Evolutionary conservation across 306 rosid species (phyloP).

Genomic region (Quercus robur): DNA sequence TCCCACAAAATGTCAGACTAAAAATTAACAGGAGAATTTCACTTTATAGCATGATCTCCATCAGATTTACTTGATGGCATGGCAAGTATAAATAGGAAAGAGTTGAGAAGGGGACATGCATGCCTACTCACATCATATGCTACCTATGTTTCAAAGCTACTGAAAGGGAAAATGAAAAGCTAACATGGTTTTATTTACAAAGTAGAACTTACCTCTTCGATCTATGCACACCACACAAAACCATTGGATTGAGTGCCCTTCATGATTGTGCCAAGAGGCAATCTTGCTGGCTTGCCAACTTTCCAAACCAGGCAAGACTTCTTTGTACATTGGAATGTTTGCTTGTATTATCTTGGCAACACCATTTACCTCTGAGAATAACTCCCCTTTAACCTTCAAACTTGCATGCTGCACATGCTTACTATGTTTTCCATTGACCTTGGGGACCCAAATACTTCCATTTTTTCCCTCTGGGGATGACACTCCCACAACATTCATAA

Average conservation of each 20-base stretch:
- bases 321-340: constrained; percentile 71
- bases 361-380: constrained; percentile 58
- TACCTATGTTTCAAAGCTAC: constrained; percentile 2
- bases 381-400: constrained; percentile 61
- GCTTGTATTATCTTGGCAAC: constrained; percentile 58
- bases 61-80: background rate
- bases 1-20: background rate
- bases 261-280: constrained; percentile 84
- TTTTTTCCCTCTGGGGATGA: constrained; percentile 50
- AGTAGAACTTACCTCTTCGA: constrained; percentile 67
- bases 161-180: background rate
- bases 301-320: constrained; percentile 88
- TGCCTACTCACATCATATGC: background rate
- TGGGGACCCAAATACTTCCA: constrained; percentile 67
- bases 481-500: constrained; percentile 45
- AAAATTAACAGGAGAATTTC: background rate
- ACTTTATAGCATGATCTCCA: background rate
- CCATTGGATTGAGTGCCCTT: constrained; percentile 92
- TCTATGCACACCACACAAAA: constrained; percentile 74
- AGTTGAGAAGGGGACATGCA: background rate
- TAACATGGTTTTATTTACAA: background rate
- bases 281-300: constrained; percentile 84
- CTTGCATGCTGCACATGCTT: constrained; percentile 55
- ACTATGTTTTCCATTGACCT: constrained; percentile 84
- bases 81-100: background rate